Evolutionary conservation across 139 green algal species (phyloP), one percentile per base, ranked within the genome.

Genomic region (Chlamydomonas sphaeroides): DNA sequence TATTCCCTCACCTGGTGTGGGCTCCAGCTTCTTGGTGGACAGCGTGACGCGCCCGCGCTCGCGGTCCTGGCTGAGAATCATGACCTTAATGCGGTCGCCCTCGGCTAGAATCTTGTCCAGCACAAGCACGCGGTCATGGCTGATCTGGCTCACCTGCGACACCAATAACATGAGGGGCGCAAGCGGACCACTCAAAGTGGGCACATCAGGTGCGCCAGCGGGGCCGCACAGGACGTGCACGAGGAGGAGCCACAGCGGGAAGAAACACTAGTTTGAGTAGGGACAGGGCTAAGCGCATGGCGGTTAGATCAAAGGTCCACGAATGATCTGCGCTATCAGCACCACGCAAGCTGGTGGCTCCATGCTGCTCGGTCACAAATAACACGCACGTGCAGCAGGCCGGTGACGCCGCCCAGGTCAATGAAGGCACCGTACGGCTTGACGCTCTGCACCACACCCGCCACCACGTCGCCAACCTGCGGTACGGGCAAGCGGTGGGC

Each of bases 11-110:
- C 97, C 97, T 14, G 96, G 95, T 35, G 91, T 95, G 28, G 94
- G 93, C 93, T 99, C 97, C 72, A 99, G 93, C 93, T 99, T 99
- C 91, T 98, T 98, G 30, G 97, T 99, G 77, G 92, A 97, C 66
- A 99, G 89, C 42, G 93, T 94, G 45, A 99, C 85, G 53, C 97
- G 93, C 65, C 95, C 92, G 10, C 92, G 89, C 38, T 98, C 93
- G 25, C 83, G 85, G 88, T 99, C 97, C 70, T 97, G 90, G 85
- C 84, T 95, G 83, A 99, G 89, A 59, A 99, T 92, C 95, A 99
- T 98, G 17, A 96, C 97, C 96, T 99, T 99, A 78, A 99, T 88
- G 85, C 94, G 90, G 89, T 99, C 96, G 35, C 97, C 97, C 68
- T 93, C 89, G 28, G 53, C 32, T 8, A 89, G 61, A 57, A 91